Evolutionary conservation across 805 yeast genomes (phyloP), one percentile per base, ranked within the genome.

Genomic region (Wickerhamomyces tratensis): DNA sequence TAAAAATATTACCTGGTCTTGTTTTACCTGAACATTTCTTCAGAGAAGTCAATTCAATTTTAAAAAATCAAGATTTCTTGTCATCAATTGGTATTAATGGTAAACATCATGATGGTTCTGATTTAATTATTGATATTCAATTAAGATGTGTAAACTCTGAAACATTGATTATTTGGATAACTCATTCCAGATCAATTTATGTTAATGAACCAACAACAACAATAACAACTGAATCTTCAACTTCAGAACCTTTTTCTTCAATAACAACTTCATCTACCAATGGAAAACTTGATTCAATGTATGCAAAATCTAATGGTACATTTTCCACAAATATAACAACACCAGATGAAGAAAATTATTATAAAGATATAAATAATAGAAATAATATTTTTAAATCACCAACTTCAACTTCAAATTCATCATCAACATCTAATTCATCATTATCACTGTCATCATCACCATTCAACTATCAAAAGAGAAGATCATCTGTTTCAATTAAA

Each of bases 11-110:
- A 31, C 76, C 82, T 0, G 96, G 96, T 1, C 62, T 86, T 40
- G 96, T 89, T 0, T 64, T 89, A 11, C 95, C 97, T 0, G 98
- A 89, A 59, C 96, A 88, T 61, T 82, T 84, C 57, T 88, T 91
- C 64, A 72, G 97, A 47, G 79, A 80, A 49, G 69, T 77, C 66
- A 71, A 42, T 49, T 64, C 46, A 44, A 46, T 45, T 44, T 48
- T 45, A 33, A 49, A 48, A 50, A 59, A 57, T 38, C 72, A 72
- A 25, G 77, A 74, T 7, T 62, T 77, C 39, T 81, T 83, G 45
- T 68, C 71, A 29, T 81, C 88, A 2, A 67, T 72, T 25, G 95
- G 94, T 35, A 68, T 87, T 9, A 67, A 69, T 44, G 96, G 84
- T 10, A 52, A 64, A 4, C 95, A 86, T 55, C 56, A 76, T 27